phyloP scores from a whole-genome alignment of 1,139 yeast genomes.

The Kodamaea derodonti region DNA sequence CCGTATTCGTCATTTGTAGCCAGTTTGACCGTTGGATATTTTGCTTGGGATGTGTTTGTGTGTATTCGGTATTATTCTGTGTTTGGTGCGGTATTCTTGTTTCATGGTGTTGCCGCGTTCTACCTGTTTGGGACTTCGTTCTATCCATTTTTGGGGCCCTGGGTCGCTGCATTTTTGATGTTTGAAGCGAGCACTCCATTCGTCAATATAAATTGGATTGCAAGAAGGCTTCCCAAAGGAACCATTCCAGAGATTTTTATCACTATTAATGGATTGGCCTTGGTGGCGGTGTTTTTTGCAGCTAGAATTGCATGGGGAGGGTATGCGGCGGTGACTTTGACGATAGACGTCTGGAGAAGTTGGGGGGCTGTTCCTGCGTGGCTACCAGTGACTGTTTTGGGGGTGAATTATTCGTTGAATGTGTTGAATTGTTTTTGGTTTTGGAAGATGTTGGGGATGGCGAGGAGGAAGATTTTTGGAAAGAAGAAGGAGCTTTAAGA shows the following conservation, averaged over 20 bases:
- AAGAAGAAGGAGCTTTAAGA: slow-evolving; percentile 6
- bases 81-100: slow-evolving; percentile 79
- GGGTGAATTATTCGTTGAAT: slow-evolving; percentile 64
- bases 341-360: slow-evolving; percentile 47
- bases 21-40: slow-evolving; percentile 77
- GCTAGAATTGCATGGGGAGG: slow-evolving; percentile 88
- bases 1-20: slow-evolving; percentile 75
- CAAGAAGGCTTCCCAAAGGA: slow-evolving; percentile 65
- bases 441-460: slow-evolving; percentile 75
- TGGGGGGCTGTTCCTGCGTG: slow-evolving; percentile 24
- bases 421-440: slow-evolving; percentile 75
- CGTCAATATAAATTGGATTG: slow-evolving; percentile 88
- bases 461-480: slow-evolving; percentile 39
- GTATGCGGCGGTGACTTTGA: slow-evolving; percentile 57
- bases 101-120: slow-evolving; percentile 84
- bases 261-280: slow-evolving; percentile 63
- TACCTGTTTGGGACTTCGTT: slow-evolving; percentile 61
- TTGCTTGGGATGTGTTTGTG: slow-evolving; percentile 82
- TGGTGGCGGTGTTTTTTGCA: slow-evolving; percentile 67
- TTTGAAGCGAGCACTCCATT: slow-evolving; percentile 94
- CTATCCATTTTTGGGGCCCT: slow-evolving; percentile 57
- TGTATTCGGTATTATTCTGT: slow-evolving; percentile 56
- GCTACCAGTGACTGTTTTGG: slow-evolving; percentile 46
- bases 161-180: slow-evolving; percentile 77
- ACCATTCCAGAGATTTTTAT: slow-evolving; percentile 50